Evolutionary conservation across 2,329 filamentous ascomycete genomes (phyloP).

Genomic region (Ophiostoma sp.): DNA sequence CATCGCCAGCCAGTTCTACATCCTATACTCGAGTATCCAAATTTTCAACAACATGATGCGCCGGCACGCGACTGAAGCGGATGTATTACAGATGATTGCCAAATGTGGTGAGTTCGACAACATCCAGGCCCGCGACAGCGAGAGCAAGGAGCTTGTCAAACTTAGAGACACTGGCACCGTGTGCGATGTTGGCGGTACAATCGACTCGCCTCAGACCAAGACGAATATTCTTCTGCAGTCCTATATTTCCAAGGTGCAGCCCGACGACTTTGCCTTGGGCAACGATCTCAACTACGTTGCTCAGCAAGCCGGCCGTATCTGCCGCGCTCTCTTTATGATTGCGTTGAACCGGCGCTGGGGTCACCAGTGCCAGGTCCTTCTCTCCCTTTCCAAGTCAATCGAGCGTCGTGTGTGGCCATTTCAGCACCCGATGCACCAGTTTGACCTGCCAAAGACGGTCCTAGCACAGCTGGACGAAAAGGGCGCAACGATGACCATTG

Average conservation of each 20-base stretch:
- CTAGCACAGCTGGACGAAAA: constrained; percentile 67
- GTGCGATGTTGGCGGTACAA: constrained; percentile 71
- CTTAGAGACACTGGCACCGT: constrained; percentile 67
- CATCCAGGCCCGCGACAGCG: constrained; percentile 83
- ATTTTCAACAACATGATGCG: constrained; percentile 96
- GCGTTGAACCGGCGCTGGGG: constrained; percentile 93
- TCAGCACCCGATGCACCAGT: constrained; percentile 91
- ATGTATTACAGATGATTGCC: constrained; percentile 92
- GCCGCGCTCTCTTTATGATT: constrained; percentile 93
- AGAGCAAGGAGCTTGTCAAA: constrained; percentile 76
- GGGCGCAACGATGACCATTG: constrained; percentile 62
- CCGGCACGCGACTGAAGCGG: constrained; percentile 77
- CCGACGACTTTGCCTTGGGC: constrained; percentile 88
- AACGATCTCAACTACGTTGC: constrained; percentile 94
- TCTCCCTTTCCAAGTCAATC: constrained; percentile 93
- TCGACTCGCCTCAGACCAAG: constrained; percentile 73
- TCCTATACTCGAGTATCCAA: constrained; percentile 86
- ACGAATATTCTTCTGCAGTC: constrained; percentile 93
- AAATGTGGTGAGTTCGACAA: constrained; percentile 98
- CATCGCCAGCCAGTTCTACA: constrained; percentile 96
- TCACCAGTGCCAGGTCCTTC: constrained; percentile 82
- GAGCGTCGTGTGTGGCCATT: constrained; percentile 95
- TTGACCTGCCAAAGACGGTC: constrained; percentile 79
- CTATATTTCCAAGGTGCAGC: constrained; percentile 79
- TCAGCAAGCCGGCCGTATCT: constrained; percentile 92